Percentiles rank a stretch among this genome's conserved stretches.
phyloP scores from a whole-genome alignment of 2,329 filamentous ascomycete genomes.

The Onygenales sp. region DNA sequence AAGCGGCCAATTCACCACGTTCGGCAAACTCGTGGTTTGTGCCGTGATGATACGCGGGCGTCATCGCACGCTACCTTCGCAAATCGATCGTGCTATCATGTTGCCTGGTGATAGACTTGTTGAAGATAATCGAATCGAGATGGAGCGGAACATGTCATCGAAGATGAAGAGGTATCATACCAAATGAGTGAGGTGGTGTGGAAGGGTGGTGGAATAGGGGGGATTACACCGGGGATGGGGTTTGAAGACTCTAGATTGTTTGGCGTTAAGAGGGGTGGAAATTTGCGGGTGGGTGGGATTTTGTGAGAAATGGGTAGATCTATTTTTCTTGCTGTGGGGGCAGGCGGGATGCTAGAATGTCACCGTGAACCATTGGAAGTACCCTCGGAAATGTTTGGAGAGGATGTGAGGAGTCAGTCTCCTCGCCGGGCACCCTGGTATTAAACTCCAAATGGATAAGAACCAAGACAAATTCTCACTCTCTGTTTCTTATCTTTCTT shows the following conservation, averaged over 20 bases:
- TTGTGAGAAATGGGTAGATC: no score
- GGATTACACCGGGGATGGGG: no score
- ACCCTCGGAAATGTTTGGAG: no score
- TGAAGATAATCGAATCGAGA: constrained; percentile 26
- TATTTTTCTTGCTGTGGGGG: no score
- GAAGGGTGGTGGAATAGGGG: background rate
- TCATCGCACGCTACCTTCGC: constrained; percentile 46
- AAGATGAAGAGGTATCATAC: constrained; percentile 1
- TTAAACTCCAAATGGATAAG: no score
- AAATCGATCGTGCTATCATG: constrained; percentile 39
- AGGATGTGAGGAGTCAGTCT: no score
- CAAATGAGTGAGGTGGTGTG: background rate
- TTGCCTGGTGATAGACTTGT: constrained; percentile 30
- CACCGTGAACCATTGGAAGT: no score
- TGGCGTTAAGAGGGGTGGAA: background rate
- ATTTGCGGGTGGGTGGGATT: background rate
- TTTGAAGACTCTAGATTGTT: no score
- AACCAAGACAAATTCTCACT: no score
- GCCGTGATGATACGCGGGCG: constrained; percentile 48
- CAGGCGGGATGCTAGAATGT: no score
- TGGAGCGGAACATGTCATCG: background rate
- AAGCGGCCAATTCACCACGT: constrained; percentile 37
- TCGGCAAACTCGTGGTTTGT: constrained; percentile 46
- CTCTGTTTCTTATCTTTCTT: no score
- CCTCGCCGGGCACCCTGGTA: no score